Base-by-base conservation (phyloP, 2,329 filamentous ascomycete species). In the Colletotrichum graminicola region DNA sequence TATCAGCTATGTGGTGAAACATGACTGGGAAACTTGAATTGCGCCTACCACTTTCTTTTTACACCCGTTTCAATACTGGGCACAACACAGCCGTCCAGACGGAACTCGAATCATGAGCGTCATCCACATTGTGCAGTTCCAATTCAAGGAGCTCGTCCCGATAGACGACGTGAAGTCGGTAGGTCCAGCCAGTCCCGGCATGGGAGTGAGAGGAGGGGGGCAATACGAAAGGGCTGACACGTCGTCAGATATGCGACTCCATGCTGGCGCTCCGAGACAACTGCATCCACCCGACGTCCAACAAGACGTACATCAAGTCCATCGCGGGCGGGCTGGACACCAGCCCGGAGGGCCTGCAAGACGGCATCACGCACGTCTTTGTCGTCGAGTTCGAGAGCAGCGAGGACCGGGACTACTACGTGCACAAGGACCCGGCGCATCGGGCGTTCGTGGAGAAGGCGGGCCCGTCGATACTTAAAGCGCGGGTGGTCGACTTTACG, bases 341-440 rank as follows among this genome's bases (percentile, higher is more conserved):
- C 73, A 91, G 88, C 36, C 83, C 84, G 0, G 91, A 93, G 79
- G 88, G 87, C 7, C 76, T 85, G 8, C 86, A 90, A 80, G 84
- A 86, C 60, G 91, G 87, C 0, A 88, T 91, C 62, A 90, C 90
- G 0, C 92, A 94, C 77, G 90, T 85, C 0, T 94, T 94, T 73
- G 86, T 94, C 2, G 85, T 87, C 29, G 88, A 93, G 75, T 94
- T 94, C 70, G 85, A 86, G 12, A 90, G 79, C 29, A 82, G 83
- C 23, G 86, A 88, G 73, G 92, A 94, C 76, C 83, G 91, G 57
- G 86, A 90, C 72, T 94, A 93, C 76, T 94, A 94, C 77, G 80
- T 92, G 8, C 79, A 87, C 62, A 81, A 89, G 39, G 92, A 94
- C 75, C 90, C 90, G 1, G 86, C 81, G 11, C 92, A 94, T 77